Base-by-base conservation (phyloP, 148 eudicot genomes). In the Dysphania ambrosioides region DNA sequence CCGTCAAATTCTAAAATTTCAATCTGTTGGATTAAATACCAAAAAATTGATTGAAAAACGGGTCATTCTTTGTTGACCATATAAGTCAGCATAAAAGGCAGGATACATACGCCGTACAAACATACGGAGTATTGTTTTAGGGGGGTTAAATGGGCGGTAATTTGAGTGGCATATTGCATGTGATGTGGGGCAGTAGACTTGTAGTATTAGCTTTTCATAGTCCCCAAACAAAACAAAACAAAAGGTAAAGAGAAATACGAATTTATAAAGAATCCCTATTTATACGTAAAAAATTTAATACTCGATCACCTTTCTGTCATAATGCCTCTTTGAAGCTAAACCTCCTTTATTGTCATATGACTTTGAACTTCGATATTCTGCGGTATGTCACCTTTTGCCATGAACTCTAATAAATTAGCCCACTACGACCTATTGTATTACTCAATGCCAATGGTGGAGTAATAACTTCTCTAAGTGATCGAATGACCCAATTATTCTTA, bases 381-480 rank as follows among this genome's bases (percentile, higher is more conserved):
- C 72, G 80, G 80, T 65, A 78, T 78, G 80, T 78, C 58, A 65
- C 80, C 80, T 78, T 63, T 57, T 78, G 27, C 65, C 76, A 78
- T 63, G 75, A 71, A 78, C 55, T 27, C 55, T 71, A 65, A 49
- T 78, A 7, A 78, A 78, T 78, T 27, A 66, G 71, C 75, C 80
- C n/a, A n/a, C n/a, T n/a, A 78, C 65, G 36, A 68, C 71, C 80
- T 68, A 47, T n/a, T n/a, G n/a, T 8, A 65, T 2, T 44, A 38
- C 5, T 13, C 44, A n/a, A 35, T 55, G n/a, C n/a, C n/a, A 53
- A 11, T n/a, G 5, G 26, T 67, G 71, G 71, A 67, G 71, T 67
- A 67, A 67, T 67, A 40, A 16, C 71, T 67, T 41, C 55, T 67
- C 55, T 38, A 40, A 24, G 8, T 64, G 12, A 19, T 12, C 4